phyloP scores from a whole-genome alignment of 2,329 filamentous ascomycete genomes.

The Fusarium guadeloupense region DNA sequence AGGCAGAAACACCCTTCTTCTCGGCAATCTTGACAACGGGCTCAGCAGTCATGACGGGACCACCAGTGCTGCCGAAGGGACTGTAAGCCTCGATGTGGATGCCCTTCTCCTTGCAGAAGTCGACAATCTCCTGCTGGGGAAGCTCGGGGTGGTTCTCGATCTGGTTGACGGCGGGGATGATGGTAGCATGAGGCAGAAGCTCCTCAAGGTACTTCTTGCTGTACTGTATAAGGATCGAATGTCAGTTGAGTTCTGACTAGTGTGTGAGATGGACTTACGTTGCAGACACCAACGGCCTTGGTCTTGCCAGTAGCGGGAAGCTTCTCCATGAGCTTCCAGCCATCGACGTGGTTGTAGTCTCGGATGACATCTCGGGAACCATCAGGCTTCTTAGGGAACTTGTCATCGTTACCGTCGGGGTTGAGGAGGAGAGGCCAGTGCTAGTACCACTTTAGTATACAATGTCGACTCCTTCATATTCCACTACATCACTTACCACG shows the following conservation, averaged over 20 bases:
- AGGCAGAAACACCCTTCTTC: conserved; percentile 68
- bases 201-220: conserved; percentile 65
- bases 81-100: conserved; percentile 79
- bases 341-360: conserved; percentile 75
- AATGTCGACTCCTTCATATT: not conserved
- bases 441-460: conserved; percentile 40
- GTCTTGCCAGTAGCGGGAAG: conserved; percentile 68
- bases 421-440: conserved; percentile 89
- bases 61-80: conserved; percentile 70
- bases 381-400: conserved; percentile 78
- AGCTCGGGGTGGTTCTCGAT: conserved; percentile 78
- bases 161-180: conserved; percentile 74
- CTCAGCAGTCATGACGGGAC: conserved; percentile 71
- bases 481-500: conserved; percentile 61
- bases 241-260: not conserved
- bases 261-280: conserved; percentile 46
- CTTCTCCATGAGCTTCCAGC: conserved; percentile 80
- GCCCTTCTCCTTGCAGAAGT: conserved; percentile 72
- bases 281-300: conserved; percentile 64
- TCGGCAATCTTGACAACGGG: conserved; percentile 71
- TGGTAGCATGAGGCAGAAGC: conserved; percentile 59
- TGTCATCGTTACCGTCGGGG: conserved; percentile 77
- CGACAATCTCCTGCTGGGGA: conserved; percentile 76
- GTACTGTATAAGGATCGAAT: conserved; percentile 52
- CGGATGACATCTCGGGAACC: conserved; percentile 77